Percentiles rank a stretch among this genome's conserved stretches.
Evolutionary conservation across 2,329 filamentous ascomycete genomes (phyloP).

Genomic region (Ascocoryne sarcoides): DNA sequence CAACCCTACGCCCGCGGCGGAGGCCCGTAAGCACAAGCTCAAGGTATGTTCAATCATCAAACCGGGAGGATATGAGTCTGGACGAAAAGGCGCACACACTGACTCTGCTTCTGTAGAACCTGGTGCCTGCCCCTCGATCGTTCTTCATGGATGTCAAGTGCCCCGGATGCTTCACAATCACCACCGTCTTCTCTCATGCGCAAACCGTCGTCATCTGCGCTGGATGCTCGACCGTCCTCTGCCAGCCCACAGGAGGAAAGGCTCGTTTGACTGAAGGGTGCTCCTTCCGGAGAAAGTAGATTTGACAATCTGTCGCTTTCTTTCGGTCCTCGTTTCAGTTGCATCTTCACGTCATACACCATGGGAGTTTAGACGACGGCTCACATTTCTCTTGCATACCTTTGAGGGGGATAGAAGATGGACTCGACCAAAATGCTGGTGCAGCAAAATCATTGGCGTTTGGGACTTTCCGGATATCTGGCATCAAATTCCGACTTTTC

Average conservation of each 20-base stretch:
- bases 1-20: constrained; percentile 94
- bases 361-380: constrained; percentile 24
- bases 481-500: constrained; percentile 45
- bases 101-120: constrained; percentile 48
- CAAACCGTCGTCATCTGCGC: constrained; percentile 99
- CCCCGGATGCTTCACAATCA: constrained; percentile 99
- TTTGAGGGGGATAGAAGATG: constrained; percentile 65
- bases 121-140: constrained; percentile 92
- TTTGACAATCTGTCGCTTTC: constrained; percentile 35
- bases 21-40: constrained; percentile 99
- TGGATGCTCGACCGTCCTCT: constrained; percentile 98
- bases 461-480: constrained; percentile 73
- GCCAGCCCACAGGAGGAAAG: constrained; percentile 99
- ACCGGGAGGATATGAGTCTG: not conserved
- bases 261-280: constrained; percentile 98
- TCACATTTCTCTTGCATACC: constrained; percentile 34
- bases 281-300: constrained; percentile 99
- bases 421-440: constrained; percentile 44
- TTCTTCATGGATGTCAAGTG: constrained; percentile 99
- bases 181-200: constrained; percentile 99
- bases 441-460: constrained; percentile 54
- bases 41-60: constrained; percentile 59
- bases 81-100: constrained; percentile 7
- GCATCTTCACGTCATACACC: constrained; percentile 23
- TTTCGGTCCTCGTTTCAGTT: constrained; percentile 26